Base-by-base conservation (phyloP, 2,329 filamentous ascomycete genomes). In the Scorias spongiosa region DNA sequence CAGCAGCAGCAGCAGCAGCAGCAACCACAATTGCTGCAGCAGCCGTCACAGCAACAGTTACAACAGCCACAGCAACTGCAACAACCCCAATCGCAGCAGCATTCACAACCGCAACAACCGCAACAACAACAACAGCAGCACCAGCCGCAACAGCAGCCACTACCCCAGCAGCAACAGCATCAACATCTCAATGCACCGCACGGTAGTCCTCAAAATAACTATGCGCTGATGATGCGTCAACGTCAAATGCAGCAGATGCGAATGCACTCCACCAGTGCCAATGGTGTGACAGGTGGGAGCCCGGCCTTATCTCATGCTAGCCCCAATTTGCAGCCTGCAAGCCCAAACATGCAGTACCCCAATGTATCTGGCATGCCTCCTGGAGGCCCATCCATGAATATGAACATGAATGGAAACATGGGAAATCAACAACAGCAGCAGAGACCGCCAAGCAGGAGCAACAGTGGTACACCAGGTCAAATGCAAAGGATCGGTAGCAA, bases 401-500 rank as follows among this genome's bases (percentile, higher is more conserved):
- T 12, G 12, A 36, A 36, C 9, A 12, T 36, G 32, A 36, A 36
- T 36, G 26, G 18, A 6, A 12, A n/a, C 6, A 17, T 39, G 17
- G 34, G 17, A 9, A n/a, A 30, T 14, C 40, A 32, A n/a, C 40
- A 42, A 29, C 42, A 43, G 30, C 40, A 43, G n/a, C 41, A 51
- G 38, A 41, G 53, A 15, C 52, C 53, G 12, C 48, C 56, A 12
- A 57, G 53, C 29, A 45, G 57, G 14, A 57, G 52, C n/a, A 53
- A 54, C 8, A 57, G 52, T 11, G 52, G 53, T 9, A 59, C 56
- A 11, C 58, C 57, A 9, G 32, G 32, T 15, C 56, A 56, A 40
- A 56, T 59, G 54, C 52, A 56, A 42, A 47, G 57, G 11, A 42
- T 60, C 36, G 52, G 57, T 8, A 57, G 55, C 36, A 55, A 54